A percentile compares a stretch with the other conserved stretches of the same genome.
Conservation (phyloP, 2,329 filamentous ascomycete genomes). For the Elsinoe ampelina region DNA sequence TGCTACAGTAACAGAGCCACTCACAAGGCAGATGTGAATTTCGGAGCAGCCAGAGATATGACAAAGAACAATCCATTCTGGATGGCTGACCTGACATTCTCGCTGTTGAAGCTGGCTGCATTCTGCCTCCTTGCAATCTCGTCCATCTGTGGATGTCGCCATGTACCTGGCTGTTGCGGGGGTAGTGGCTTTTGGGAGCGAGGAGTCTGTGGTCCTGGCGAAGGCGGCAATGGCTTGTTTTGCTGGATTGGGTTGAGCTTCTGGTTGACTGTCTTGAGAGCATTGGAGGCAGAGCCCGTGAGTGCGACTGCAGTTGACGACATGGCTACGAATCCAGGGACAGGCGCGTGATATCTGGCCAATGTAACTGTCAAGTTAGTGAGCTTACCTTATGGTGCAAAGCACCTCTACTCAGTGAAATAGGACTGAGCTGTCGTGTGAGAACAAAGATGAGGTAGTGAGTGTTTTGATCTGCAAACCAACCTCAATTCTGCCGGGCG, state of each 20-base stretch:
- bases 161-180: constrained; percentile 51
- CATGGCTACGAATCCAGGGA: neutral
- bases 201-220: neutral
- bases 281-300: constrained; percentile 7
- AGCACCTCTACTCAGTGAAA: neutral
- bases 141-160: constrained; percentile 80
- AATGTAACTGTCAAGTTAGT: neutral
- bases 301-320: constrained; percentile 1
- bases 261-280: constrained; percentile 10
- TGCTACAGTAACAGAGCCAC: neutral
- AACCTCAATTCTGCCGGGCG: constrained; percentile 8
- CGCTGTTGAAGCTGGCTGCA: constrained; percentile 66
- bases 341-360: neutral
- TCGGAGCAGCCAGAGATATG: constrained; percentile 37
- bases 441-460: neutral
- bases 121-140: constrained; percentile 79
- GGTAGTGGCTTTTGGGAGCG: neutral
- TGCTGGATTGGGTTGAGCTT: neutral
- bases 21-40: constrained; percentile 15
- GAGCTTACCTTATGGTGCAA: neutral
- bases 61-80: constrained; percentile 55
- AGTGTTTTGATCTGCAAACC: constrained; percentile 13
- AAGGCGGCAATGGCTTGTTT: neutral
- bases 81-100: constrained; percentile 60
- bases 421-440: neutral